These are phyloP conservation scores for Hyaloscypha finlandica DNA, from an alignment of 495 filamentous ascomycete species.

Conservation along the genomic window DNA sequence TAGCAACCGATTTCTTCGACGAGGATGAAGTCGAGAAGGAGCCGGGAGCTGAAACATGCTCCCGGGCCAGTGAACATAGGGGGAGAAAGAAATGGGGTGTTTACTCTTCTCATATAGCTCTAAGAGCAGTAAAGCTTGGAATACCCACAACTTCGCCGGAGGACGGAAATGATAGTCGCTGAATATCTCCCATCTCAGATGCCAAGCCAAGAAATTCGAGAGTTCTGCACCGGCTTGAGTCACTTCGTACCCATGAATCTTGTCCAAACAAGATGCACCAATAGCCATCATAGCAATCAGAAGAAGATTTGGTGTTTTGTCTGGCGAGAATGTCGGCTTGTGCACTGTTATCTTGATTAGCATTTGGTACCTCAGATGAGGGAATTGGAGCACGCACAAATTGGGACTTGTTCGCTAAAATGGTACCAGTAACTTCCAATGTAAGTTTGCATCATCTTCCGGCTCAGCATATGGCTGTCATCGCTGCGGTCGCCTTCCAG, in stretches of 20 bases:
- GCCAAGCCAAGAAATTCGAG: slow-evolving; percentile 86
- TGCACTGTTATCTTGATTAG: slow-evolving; percentile 54
- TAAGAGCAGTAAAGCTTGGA: slow-evolving; percentile 85
- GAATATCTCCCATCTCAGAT: slow-evolving; percentile 80
- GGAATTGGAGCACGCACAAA: slow-evolving; percentile 41
- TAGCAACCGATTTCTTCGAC: too few species aligned
- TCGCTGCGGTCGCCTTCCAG: slow-evolving; percentile 76
- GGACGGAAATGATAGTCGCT: slow-evolving; percentile 89
- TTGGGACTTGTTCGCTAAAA: slow-evolving; percentile 92
- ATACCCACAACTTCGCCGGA: slow-evolving; percentile 96
- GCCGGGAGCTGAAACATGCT: too few species aligned
- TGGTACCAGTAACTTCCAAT: slow-evolving; percentile 93
- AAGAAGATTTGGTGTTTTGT: slow-evolving; percentile 80
- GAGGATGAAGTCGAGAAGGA: too few species aligned
- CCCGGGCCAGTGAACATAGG: too few species aligned
- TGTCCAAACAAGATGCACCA: slow-evolving; percentile 86
- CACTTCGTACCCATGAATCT: slow-evolving; percentile 69
- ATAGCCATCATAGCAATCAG: slow-evolving; percentile 94
- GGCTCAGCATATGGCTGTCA: slow-evolving; percentile 75
- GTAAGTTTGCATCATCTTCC: slow-evolving; percentile 94
- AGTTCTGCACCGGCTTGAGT: slow-evolving; percentile 75
- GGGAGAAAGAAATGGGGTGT: too few species aligned
- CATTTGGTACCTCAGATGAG: not conserved
- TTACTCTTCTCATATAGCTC: slow-evolving; percentile 89
- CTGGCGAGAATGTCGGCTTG: slow-evolving; percentile 87